Conservation (phyloP, 31 red algal species). For the Porphyra umbilicalis region DNA sequence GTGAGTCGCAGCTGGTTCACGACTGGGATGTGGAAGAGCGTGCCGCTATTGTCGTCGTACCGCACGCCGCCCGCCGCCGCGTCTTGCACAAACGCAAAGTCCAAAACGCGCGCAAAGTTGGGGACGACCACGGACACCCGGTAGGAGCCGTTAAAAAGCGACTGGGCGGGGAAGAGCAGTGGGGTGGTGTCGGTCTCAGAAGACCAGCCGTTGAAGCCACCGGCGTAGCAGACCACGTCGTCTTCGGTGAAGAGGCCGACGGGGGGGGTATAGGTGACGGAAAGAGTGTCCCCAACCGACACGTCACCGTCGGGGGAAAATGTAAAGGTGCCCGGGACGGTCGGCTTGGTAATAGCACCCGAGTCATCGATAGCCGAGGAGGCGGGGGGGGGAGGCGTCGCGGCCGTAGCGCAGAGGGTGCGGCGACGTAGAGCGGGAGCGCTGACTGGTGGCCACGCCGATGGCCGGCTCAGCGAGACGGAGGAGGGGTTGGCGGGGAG, state of each 20-base stretch:
- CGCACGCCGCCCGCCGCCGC: not conserved
- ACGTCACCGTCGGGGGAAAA: conserved; percentile 1
- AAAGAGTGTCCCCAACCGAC: conserved; percentile 1
- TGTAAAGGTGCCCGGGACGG: not conserved
- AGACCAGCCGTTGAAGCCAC: conserved; percentile 5
- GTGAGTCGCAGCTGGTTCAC: not conserved
- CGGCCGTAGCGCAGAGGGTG: not conserved
- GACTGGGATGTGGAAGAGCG: not conserved
- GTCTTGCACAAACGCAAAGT: conserved; percentile 4
- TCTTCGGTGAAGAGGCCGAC: not conserved
- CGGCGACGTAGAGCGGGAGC: not conserved
- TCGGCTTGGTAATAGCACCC: not conserved
- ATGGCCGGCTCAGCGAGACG: too few relatives aligned
- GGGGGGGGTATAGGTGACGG: not conserved
- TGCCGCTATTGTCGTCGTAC: conserved; percentile 1
- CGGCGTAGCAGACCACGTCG: not conserved
- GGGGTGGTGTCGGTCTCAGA: not conserved
- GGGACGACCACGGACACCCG: conserved; percentile 1
- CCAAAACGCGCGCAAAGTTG: conserved; percentile 6
- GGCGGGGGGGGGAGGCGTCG: not conserved
- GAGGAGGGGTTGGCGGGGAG: not conserved
- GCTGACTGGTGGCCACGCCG: too few relatives aligned
- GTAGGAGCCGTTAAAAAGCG: not conserved
- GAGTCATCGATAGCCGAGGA: not conserved
- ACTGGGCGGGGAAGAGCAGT: conserved; percentile 1